These are phyloP conservation scores for Diaporthe citrichinensis DNA, from an alignment of 2,329 filamentous ascomycete species.

Conservation along the genomic window DNA sequence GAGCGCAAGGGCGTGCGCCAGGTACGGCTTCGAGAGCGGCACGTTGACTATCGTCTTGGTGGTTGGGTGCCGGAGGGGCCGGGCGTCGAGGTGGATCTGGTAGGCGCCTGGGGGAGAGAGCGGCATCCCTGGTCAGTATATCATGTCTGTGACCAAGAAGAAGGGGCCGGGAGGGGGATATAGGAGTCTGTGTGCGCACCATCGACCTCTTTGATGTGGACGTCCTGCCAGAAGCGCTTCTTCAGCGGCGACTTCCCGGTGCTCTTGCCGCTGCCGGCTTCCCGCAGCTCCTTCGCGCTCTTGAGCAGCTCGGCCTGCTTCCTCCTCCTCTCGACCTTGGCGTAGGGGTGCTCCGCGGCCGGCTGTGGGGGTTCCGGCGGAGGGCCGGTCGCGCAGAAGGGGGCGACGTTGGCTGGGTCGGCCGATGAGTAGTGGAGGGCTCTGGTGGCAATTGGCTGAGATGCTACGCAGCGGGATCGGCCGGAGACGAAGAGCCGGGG, in stretches of 20 bases:
- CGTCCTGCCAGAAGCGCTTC: slow-evolving; percentile 92
- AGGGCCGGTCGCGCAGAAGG: slow-evolving; percentile 70
- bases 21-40: slow-evolving; percentile 81
- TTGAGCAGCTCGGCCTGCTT: slow-evolving; percentile 69
- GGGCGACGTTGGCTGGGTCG: slow-evolving; percentile 62
- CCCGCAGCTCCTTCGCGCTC: slow-evolving; percentile 63
- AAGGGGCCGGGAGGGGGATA: background rate
- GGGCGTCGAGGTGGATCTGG: slow-evolving; percentile 80
- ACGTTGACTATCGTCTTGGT: slow-evolving; percentile 80
- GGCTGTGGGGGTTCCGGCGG: slow-evolving; percentile 70
- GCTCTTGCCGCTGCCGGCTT: slow-evolving; percentile 39
- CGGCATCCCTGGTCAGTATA: background rate
- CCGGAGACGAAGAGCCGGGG: slow-evolving; percentile 6
- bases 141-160: background rate
- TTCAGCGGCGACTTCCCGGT: slow-evolving; percentile 55
- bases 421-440: slow-evolving; percentile 50
- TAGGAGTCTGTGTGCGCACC: slow-evolving; percentile 60
- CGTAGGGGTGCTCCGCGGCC: slow-evolving; percentile 54
- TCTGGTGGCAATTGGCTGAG: background rate
- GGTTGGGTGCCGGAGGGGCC: slow-evolving; percentile 83
- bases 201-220: slow-evolving; percentile 76
- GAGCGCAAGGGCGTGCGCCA: slow-evolving; percentile 87
- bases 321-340: slow-evolving; percentile 63
- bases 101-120: slow-evolving; percentile 54
- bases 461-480: background rate